Percentiles rank a stretch among this genome's conserved stretches.
These are phyloP conservation scores for Cladorrhinum sp. DNA, from an alignment of 2,329 filamentous ascomycete species.

Conservation along the genomic window DNA sequence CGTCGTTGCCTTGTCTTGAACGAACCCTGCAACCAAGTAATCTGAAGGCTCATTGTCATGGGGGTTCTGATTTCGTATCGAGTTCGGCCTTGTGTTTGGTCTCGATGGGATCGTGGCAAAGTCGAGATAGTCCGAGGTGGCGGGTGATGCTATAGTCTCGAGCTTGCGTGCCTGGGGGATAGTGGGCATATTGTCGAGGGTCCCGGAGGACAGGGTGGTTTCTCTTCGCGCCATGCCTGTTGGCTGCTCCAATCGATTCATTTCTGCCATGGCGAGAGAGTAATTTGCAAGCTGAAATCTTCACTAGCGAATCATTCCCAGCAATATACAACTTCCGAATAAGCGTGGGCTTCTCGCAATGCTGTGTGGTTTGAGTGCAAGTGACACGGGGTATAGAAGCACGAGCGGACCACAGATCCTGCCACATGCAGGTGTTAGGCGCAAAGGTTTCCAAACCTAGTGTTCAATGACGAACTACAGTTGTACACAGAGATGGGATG, in stretches of 20 bases:
- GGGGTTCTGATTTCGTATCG: slow-evolving; percentile 6
- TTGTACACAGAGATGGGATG: background rate
- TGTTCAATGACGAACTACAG: background rate
- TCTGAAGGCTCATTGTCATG: slow-evolving; percentile 33
- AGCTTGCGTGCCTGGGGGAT: slow-evolving; percentile 25
- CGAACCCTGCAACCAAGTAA: slow-evolving; percentile 37
- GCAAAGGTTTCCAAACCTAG: no score
- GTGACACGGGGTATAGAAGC: background rate
- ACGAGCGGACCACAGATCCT: background rate
- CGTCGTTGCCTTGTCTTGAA: slow-evolving; percentile 34
- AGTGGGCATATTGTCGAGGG: slow-evolving; percentile 24
- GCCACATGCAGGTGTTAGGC: background rate
- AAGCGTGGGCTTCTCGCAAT: background rate
- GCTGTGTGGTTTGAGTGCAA: background rate
- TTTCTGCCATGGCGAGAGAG: slow-evolving; percentile 23
- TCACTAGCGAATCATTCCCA: slow-evolving; percentile 27
- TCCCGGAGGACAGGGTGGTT: slow-evolving; percentile 22
- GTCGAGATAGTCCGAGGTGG: slow-evolving; percentile 29
- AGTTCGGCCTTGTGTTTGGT: slow-evolving; percentile 15
- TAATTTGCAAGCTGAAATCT: slow-evolving; percentile 8
- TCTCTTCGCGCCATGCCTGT: slow-evolving; percentile 19
- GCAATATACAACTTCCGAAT: background rate
- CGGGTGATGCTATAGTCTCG: slow-evolving; percentile 16
- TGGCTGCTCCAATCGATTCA: slow-evolving; percentile 13
- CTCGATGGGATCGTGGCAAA: slow-evolving; percentile 21